These are phyloP conservation scores for Fragaria iinumae DNA, from an alignment of 306 rosid species.

Conservation along the genomic window DNA sequence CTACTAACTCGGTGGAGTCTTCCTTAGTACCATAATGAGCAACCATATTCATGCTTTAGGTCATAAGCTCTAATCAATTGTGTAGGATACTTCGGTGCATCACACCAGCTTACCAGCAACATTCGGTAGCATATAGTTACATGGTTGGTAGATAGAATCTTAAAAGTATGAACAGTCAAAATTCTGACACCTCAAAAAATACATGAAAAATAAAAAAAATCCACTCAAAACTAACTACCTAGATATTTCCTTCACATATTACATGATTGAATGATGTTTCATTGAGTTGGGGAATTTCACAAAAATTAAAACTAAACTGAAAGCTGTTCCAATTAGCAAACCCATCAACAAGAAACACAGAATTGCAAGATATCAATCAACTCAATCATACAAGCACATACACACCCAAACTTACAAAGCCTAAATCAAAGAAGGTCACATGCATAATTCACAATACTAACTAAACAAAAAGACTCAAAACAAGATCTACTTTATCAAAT, in stretches of 20 bases:
- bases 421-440: neutral
- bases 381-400: neutral
- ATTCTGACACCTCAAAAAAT: neutral
- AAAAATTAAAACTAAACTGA: neutral
- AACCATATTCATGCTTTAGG: neutral
- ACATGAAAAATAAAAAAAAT: neutral
- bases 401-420: neutral
- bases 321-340: slow-evolving; percentile 1
- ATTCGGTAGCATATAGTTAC: neutral
- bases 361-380: neutral
- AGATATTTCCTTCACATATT: neutral
- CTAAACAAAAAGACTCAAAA: neutral
- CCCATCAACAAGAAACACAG: neutral
- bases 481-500: slow-evolving; percentile 15
- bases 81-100: neutral
- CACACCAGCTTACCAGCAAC: slow-evolving; percentile 6
- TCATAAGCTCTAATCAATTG: neutral
- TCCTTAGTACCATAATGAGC: slow-evolving; percentile 6
- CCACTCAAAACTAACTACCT: neutral
- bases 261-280: neutral
- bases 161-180: neutral
- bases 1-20: neutral
- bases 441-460: neutral
- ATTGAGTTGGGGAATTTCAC: neutral
- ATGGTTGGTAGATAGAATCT: neutral